Percentiles rank a stretch among this genome's conserved stretches.
phyloP scores from a whole-genome alignment of 2,329 filamentous ascomycete species.

The Colletotrichum paranaense region DNA sequence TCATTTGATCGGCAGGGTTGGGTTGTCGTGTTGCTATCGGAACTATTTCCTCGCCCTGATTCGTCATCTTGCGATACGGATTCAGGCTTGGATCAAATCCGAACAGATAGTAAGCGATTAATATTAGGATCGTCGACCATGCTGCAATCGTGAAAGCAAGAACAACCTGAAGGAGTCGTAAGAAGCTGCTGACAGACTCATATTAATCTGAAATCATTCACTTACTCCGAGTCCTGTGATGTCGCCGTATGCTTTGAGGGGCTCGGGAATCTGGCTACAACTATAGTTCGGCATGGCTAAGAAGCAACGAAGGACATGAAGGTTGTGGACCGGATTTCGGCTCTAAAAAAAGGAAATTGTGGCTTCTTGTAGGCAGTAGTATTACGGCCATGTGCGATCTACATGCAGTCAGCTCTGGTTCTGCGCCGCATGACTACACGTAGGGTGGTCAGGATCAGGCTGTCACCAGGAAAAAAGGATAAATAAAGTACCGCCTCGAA shows the following conservation, averaged over 20 bases:
- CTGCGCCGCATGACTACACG: too few species aligned
- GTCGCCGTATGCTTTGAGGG: not conserved
- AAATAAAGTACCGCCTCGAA: too few species aligned
- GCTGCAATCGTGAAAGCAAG: not conserved
- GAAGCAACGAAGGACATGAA: too few species aligned
- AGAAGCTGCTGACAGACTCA: too few species aligned
- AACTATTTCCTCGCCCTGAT: not conserved
- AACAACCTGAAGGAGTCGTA: not conserved
- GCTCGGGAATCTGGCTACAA: not conserved
- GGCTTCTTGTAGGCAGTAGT: too few species aligned
- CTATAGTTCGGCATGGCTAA: not conserved
- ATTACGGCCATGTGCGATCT: too few species aligned
- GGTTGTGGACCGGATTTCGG: too few species aligned
- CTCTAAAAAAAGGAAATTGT: too few species aligned
- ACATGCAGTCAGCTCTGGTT: too few species aligned
- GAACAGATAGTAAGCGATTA: not conserved
- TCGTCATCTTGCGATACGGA: not conserved
- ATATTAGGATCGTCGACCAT: not conserved
- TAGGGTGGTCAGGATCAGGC: too few species aligned
- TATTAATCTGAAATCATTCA: not conserved
- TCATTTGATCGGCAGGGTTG: not conserved
- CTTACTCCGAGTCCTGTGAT: conserved; percentile 10
- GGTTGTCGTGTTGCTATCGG: not conserved
- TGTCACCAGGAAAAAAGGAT: too few species aligned
- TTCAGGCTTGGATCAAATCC: not conserved